Evolutionary conservation across 192 early-diverging fungal species (phyloP), one percentile per base, ranked within the genome.

Genomic region (Dimargaris cristalligena): DNA sequence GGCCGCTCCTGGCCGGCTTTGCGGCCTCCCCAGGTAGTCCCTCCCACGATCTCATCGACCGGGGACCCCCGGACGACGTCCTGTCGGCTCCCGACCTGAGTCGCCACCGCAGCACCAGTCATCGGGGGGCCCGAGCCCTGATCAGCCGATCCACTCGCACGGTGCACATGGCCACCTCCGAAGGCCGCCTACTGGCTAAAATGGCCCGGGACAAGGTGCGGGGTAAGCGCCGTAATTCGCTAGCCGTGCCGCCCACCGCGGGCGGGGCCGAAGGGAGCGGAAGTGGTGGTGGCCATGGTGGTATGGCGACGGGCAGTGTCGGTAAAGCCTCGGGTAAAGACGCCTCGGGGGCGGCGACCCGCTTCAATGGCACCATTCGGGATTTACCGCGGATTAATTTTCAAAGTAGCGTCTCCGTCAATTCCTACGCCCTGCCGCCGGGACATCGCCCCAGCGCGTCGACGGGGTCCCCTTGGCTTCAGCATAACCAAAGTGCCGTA

Each of bases 151-250:
- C 54, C 4, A 56, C 54, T 9, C 54, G 32, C 18, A 56, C 54
- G 1, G 32, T 56, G 18, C 54, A 56, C 34, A 1, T 56, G 54
- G 54, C 54, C 30, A 56, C 54, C 20, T 11, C 30, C 16, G 54
- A 56, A 33, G 54, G 54, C 31, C 26, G 32, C 0, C 4, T 16
- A 16, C 18, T 56, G 54, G 54, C 54, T 33, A 29, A 33, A 33
- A 29, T 56, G 4, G 54, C 54, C 54, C 54, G 54, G 9, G 54
- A 56, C 34, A 56, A 56, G 34, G 34, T 56, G 16, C 54, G 54
- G 16, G 54, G 54, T 11, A 56, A 33, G 4, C 54, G 54, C 1
- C 54, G 54, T 13, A 34, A 18, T 31, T 56, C 54, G 14, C 16
- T 56, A 20, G 26, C 2, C 2, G 23, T 4, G 4, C 20, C 54